A percentile compares a stretch with the other conserved stretches of the same genome.
Evolutionary conservation across 2,329 filamentous ascomycete species (phyloP).

Genomic region (Arachnomyces sp.): DNA sequence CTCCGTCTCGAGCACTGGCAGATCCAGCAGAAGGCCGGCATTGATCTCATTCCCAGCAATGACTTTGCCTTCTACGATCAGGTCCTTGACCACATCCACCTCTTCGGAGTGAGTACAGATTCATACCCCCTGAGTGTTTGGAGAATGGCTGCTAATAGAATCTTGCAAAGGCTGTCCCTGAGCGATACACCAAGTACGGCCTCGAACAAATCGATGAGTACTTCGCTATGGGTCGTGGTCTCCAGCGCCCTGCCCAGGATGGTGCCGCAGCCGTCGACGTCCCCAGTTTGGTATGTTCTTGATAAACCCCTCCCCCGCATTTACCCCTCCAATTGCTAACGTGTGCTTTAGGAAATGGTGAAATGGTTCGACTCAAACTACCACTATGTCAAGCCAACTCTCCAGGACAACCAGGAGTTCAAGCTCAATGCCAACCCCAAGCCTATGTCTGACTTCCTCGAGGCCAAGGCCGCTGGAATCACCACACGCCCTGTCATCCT

Average conservation of each 20-base stretch:
- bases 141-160: background rate
- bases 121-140: background rate
- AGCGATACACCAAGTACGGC: constrained; percentile 85
- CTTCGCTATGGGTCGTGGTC: constrained; percentile 99
- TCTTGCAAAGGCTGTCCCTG: constrained; percentile 63
- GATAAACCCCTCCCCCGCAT: constrained; percentile 1
- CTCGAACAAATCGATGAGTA: constrained; percentile 89
- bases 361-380: constrained; percentile 99
- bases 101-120: constrained; percentile 68
- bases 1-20: constrained; percentile 97
- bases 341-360: constrained; percentile 70
- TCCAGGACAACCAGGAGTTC: constrained; percentile 96
- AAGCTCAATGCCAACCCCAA: constrained; percentile 80
- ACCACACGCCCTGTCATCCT: constrained; percentile 86
- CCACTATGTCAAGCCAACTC: constrained; percentile 99
- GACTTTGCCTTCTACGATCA: constrained; percentile 99
- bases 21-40: constrained; percentile 97
- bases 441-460: constrained; percentile 86
- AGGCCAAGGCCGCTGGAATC: constrained; percentile 97
- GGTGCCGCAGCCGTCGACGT: constrained; percentile 62
- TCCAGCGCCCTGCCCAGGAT: constrained; percentile 68
- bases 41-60: constrained; percentile 97
- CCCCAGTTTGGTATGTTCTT: constrained; percentile 58
- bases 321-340: constrained; percentile 21
- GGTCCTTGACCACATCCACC: constrained; percentile 94